Conservation (phyloP, 495 filamentous ascomycete genomes). For the Aspergillus sparsus region DNA sequence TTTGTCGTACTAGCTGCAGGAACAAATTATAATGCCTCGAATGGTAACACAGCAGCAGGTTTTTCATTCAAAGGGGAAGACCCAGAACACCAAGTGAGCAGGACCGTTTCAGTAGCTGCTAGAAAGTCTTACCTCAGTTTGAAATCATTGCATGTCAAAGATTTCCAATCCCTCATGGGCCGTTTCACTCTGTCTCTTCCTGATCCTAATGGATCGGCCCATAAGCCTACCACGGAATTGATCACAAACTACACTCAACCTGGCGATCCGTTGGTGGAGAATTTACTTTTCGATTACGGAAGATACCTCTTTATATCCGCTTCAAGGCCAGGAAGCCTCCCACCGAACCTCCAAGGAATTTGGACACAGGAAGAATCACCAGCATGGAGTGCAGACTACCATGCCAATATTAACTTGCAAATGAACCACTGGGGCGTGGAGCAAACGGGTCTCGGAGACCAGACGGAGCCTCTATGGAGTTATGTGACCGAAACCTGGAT, state of each 20-base stretch:
- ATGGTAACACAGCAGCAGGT: constrained; percentile 39
- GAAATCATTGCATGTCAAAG: constrained; percentile 38
- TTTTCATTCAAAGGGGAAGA: constrained; percentile 51
- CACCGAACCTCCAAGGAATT: constrained; percentile 49
- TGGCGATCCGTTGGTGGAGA: constrained; percentile 48
- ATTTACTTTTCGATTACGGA: constrained; percentile 46
- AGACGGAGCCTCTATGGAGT: constrained; percentile 39
- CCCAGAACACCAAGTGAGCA: constrained; percentile 37
- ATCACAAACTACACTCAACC: constrained; percentile 34
- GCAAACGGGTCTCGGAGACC: constrained; percentile 36
- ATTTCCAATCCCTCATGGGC: constrained; percentile 38
- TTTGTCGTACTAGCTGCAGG: constrained; percentile 27
- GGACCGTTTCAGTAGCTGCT: constrained; percentile 31
- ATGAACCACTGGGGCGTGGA: constrained; percentile 53
- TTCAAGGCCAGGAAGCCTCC: constrained; percentile 41
- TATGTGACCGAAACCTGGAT: constrained; percentile 56
- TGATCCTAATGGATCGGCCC: constrained; percentile 36
- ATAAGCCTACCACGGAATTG: constrained; percentile 39
- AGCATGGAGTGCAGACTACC: constrained; percentile 52
- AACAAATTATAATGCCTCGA: constrained; percentile 48
- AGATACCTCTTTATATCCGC: constrained; percentile 48
- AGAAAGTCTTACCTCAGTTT: constrained; percentile 31
- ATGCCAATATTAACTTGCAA: constrained; percentile 54
- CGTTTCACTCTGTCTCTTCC: constrained; percentile 44
- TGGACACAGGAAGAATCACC: constrained; percentile 38